Evolutionary conservation across 2,329 filamentous ascomycete genomes (phyloP), one percentile per base, ranked within the genome.

Genomic region (Zarea fungicola): DNA sequence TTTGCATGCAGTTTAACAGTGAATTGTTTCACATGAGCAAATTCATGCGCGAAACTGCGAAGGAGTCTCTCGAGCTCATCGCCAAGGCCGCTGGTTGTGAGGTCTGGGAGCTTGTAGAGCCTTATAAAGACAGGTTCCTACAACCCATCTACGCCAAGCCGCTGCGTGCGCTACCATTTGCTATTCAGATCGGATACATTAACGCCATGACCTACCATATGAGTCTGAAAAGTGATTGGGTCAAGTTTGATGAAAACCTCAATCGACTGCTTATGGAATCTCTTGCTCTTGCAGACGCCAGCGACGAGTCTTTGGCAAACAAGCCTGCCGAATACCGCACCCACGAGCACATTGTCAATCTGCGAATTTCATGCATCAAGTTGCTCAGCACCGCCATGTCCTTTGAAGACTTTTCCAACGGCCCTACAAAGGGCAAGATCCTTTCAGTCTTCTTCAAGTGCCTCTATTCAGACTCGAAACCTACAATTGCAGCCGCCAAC

Each of bases 381-480:
- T 83, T 99, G 32, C 73, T 99, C 31, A 96, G 90, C 42, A 95
- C 89, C 51, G 93, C 93, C 0, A 96, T 97, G 80, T 81, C 84
- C 36, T 93, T 96, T 62, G 87, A 92, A 5, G 92, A 96, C 28
- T 97, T 96, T 63, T 85, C 85, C 52, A 89, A 88, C 47, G 83
- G 80, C 1, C 61, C 79, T 1, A 84, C 80, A 0, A 73, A 84
- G 44, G 77, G 72, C 2, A 83, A 81, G 61, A 95, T 97, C 41
- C 91, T 99, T 16, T 84, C 88, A 0, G 90, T 97, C 1, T 99
- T 99, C 71, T 99, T 99, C 78, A 97, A 96, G 62, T 95, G 89
- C 31, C 75, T 99, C 1, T 99, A 99, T 65, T 92, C 89, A 0
- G 90, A 95, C 61, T 95, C 91, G 4, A 84, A 87, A 40, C 88